Evolutionary conservation across 78 protist genomes (phyloP), one percentile per base, ranked within the genome.

Genomic region (Emiliania huxleyi): DNA sequence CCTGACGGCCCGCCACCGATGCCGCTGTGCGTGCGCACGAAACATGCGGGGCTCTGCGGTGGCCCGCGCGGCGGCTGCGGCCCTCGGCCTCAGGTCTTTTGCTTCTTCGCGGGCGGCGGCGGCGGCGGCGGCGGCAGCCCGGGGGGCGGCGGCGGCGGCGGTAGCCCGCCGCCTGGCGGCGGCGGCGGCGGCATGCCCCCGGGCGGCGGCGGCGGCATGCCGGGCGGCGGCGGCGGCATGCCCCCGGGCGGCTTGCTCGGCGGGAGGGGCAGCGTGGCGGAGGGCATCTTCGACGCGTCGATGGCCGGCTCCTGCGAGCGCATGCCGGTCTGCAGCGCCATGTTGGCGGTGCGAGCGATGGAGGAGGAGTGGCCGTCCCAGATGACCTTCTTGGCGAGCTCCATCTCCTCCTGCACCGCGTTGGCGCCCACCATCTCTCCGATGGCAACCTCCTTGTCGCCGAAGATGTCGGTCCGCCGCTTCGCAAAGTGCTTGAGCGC

Each of bases 391-490:
- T 25, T 23, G 19, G 19, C 56, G 0, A 0, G 38, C 38, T 26
- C 4, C 42, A 11, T 19, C 46, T 2, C 25, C 73, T 44, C 73
- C 22, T 8, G 45, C 45, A 12, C 44, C 18, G 43, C 45, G 11
- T 35, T 33, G 73, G n/a, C 6, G 71, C 19, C 26, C 3, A 44
- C 40, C 93, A 15, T n/a, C 79, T 42, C 93, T 29, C 26, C 93
- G 42, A 75, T 75, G 26, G 85, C 85, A 19, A 37, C 93, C 93
- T 91, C 93, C n/a, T 92, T 73, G 26, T 49, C 40, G 55, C 92
- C 94, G 94, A 92, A 92, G 37, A 92, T 92, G 83, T 92, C 94
- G 29, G 84, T 71, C 5, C 94, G 94, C 56, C 69, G 90, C 35
- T 18, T 0, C 11, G 94, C 94, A 38, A 92, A 22, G 45, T 29